phyloP scores from a whole-genome alignment of 2,329 filamentous ascomycete genomes.

The Pochonia chlamydosporia region DNA sequence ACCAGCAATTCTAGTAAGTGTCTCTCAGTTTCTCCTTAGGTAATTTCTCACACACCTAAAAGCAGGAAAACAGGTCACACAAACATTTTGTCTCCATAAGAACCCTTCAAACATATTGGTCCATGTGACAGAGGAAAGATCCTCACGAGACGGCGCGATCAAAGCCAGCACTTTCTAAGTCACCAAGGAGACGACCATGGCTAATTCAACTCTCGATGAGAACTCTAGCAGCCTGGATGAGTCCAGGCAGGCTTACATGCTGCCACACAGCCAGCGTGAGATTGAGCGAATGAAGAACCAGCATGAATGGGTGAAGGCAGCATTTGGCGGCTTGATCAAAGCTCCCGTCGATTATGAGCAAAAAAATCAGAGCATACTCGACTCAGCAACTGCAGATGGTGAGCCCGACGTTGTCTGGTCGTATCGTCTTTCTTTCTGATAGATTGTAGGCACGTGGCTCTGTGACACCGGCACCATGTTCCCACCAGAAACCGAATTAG shows the following conservation, averaged over 20 bases:
- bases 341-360: conserved; percentile 3
- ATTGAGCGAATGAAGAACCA: conserved; percentile 9
- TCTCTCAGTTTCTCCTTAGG: too few relatives aligned
- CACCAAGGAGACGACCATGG: background rate
- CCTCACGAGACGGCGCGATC: too few relatives aligned
- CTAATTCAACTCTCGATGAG: background rate
- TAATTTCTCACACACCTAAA: too few relatives aligned
- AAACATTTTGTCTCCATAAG: too few relatives aligned
- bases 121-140: too few relatives aligned
- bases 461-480: conserved; percentile 4
- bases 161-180: too few relatives aligned
- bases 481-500: conserved; percentile 2
- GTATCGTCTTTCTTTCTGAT: background rate
- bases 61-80: too few relatives aligned
- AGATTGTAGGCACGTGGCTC: conserved; percentile 4
- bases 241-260: conserved; percentile 4
- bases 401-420: background rate
- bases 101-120: too few relatives aligned
- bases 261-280: conserved; percentile 4
- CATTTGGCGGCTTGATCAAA: conserved; percentile 7
- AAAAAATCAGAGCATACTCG: conserved; percentile 2
- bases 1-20: too few relatives aligned
- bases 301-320: conserved; percentile 8
- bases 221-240: background rate
- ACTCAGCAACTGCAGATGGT: conserved; percentile 8